phyloP scores from a whole-genome alignment of 306 rosid species.

The Begonia fuchsioides region DNA sequence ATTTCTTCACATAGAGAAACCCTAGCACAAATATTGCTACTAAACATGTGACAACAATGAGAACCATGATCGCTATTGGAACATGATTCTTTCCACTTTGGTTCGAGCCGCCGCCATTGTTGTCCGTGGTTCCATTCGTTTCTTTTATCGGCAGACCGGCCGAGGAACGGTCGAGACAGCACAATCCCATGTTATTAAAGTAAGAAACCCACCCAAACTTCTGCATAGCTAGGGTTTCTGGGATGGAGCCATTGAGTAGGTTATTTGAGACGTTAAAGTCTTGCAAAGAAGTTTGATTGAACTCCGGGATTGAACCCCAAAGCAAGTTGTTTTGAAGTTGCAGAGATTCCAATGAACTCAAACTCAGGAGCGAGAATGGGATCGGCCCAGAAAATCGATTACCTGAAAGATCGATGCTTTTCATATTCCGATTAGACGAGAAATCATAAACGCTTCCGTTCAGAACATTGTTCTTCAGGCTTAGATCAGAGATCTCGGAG shows the following conservation, averaged over 20 bases:
- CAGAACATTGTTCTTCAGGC: slow-evolving; percentile 32
- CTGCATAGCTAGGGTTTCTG: slow-evolving; percentile 19
- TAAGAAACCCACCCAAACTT: slow-evolving; percentile 14
- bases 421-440: slow-evolving; percentile 19
- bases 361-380: slow-evolving; percentile 13
- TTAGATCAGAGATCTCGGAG: slow-evolving; percentile 19
- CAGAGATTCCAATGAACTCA: slow-evolving; percentile 20
- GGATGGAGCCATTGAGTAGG: slow-evolving; percentile 22
- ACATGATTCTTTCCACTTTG: background rate
- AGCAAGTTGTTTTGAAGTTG: slow-evolving; percentile 23
- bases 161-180: slow-evolving; percentile 15
- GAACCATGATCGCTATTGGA: background rate
- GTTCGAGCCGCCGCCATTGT: background rate
- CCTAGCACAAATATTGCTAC: slow-evolving; percentile 25
- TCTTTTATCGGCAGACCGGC: background rate
- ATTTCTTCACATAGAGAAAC: slow-evolving; percentile 30
- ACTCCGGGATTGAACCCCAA: slow-evolving; percentile 23
- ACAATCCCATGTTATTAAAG: slow-evolving; percentile 19
- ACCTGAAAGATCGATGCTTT: slow-evolving; percentile 21
- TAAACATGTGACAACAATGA: slow-evolving; percentile 24
- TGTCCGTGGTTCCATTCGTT: background rate
- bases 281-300: slow-evolving; percentile 21
- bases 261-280: slow-evolving; percentile 33
- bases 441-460: slow-evolving; percentile 18
- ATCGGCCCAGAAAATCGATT: slow-evolving; percentile 21